Conservation (phyloP, 2,329 filamentous ascomycete species). For the Stachybotrys echinatus region DNA sequence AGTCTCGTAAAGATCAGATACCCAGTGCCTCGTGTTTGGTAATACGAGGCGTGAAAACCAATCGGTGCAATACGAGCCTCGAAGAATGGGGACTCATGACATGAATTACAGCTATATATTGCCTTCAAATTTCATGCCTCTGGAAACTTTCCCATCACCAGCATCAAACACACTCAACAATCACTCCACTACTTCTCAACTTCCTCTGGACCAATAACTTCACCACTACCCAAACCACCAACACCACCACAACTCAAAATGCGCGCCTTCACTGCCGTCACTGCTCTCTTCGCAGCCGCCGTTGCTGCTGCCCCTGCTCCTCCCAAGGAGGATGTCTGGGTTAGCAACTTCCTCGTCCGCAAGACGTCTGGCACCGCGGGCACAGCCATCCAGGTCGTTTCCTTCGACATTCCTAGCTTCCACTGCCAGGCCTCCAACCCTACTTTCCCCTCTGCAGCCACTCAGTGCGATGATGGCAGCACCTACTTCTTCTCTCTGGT, state of each 20-base stretch:
- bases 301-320: constrained; percentile 2
- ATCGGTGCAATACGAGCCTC: too few relatives aligned
- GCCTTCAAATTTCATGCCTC: background rate
- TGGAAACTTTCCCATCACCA: background rate
- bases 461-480: constrained; percentile 5
- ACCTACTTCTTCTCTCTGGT: constrained; percentile 7
- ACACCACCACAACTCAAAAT: constrained; percentile 3
- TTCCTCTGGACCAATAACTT: too few relatives aligned
- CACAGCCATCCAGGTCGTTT: constrained; percentile 4
- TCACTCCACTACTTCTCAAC: background rate
- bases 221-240: background rate
- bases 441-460: constrained; percentile 3
- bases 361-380: constrained; percentile 4
- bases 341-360: constrained; percentile 6
- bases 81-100: too few relatives aligned
- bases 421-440: constrained; percentile 6
- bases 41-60: too few relatives aligned
- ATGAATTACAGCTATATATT: background rate
- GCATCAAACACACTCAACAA: background rate
- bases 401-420: constrained; percentile 5
- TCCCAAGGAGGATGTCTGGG: constrained; percentile 7
- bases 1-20: too few relatives aligned
- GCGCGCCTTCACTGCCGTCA: constrained; percentile 5
- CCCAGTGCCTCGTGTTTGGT: too few relatives aligned
- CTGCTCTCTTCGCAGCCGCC: constrained; percentile 4